Percentiles rank a stretch among this genome's conserved stretches.
phyloP scores from a whole-genome alignment of 257 asterid species.

The Nicotiana sylvestris region DNA sequence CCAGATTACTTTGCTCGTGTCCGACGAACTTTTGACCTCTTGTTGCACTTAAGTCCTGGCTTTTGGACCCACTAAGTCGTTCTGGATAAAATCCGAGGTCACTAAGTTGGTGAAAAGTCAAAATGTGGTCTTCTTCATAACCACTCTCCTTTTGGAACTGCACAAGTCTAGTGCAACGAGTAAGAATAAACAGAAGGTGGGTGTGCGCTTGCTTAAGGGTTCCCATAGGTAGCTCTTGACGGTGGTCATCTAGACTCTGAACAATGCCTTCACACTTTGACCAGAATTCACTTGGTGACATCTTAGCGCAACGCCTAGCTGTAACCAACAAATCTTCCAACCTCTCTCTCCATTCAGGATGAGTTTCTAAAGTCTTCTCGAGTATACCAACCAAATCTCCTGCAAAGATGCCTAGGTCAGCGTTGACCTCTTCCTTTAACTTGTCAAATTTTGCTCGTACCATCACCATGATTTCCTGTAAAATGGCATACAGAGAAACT shows the following conservation, averaged over 20 bases:
- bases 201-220: slow-evolving; percentile 77
- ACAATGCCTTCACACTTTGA: slow-evolving; percentile 80
- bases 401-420: slow-evolving; percentile 81
- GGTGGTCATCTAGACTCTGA: slow-evolving; percentile 84
- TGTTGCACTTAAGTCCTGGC: slow-evolving; percentile 22
- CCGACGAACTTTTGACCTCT: slow-evolving; percentile 33
- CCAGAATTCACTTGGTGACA: slow-evolving; percentile 89
- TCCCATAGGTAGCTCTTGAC: slow-evolving; percentile 85
- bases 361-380: slow-evolving; percentile 61
- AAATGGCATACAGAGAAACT: slow-evolving; percentile 17
- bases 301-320: slow-evolving; percentile 80
- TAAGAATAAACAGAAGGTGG: slow-evolving; percentile 81
- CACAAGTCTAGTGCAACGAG: slow-evolving; percentile 92
- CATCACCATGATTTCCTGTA: slow-evolving; percentile 76
- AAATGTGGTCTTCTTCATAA: slow-evolving; percentile 61
- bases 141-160: slow-evolving; percentile 94
- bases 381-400: slow-evolving; percentile 83
- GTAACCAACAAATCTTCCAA: slow-evolving; percentile 81
- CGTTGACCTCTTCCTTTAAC: slow-evolving; percentile 76
- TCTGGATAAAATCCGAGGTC: slow-evolving; percentile 85
- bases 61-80: slow-evolving; percentile 22
- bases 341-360: slow-evolving; percentile 62
- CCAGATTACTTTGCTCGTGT: slow-evolving; percentile 30
- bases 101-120: slow-evolving; percentile 74
- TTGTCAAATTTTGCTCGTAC: slow-evolving; percentile 75